Evolutionary conservation across 2,329 filamentous ascomycete species (phyloP).

Genomic region (Xylaria sp.): DNA sequence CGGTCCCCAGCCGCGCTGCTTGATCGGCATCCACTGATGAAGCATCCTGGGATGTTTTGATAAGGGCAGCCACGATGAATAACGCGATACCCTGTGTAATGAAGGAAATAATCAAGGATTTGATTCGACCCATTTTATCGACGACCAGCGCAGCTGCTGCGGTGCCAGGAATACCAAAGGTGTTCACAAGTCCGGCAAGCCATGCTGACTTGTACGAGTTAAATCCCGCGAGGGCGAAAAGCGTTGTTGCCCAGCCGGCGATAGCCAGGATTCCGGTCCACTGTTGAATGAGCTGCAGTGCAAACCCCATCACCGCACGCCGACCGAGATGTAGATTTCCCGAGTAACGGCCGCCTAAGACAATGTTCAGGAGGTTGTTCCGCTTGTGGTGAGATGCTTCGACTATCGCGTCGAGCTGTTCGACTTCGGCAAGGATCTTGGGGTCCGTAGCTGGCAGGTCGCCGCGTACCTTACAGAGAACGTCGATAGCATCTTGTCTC

Average conservation of each 20-base stretch:
- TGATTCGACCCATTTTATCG: slow-evolving; percentile 59
- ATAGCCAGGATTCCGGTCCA: slow-evolving; percentile 59
- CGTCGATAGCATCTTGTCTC: slow-evolving; percentile 50
- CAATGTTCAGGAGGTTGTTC: slow-evolving; percentile 54
- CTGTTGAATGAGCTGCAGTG: slow-evolving; percentile 57
- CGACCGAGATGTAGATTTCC: slow-evolving; percentile 54
- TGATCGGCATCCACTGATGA: slow-evolving; percentile 27
- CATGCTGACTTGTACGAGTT: slow-evolving; percentile 55
- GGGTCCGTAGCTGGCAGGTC: slow-evolving; percentile 51
- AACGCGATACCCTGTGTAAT: slow-evolving; percentile 47
- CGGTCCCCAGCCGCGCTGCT: slow-evolving; percentile 36
- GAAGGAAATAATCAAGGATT: slow-evolving; percentile 45
- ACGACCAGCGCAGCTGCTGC: slow-evolving; percentile 63
- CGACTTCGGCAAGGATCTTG: slow-evolving; percentile 50
- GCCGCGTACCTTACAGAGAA: slow-evolving; percentile 45
- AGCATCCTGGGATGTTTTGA: slow-evolving; percentile 45
- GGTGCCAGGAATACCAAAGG: slow-evolving; percentile 63
- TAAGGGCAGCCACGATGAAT: slow-evolving; percentile 50
- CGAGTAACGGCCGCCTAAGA: slow-evolving; percentile 53
- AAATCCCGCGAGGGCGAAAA: slow-evolving; percentile 51
- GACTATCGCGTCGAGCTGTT: slow-evolving; percentile 56
- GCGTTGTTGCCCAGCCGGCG: slow-evolving; percentile 53
- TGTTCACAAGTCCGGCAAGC: slow-evolving; percentile 63
- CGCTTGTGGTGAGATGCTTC: slow-evolving; percentile 54
- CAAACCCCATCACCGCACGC: slow-evolving; percentile 55